These are phyloP conservation scores for Aspergillus sp. DNA, from an alignment of 2,329 filamentous ascomycete species.

Conservation along the genomic window DNA sequence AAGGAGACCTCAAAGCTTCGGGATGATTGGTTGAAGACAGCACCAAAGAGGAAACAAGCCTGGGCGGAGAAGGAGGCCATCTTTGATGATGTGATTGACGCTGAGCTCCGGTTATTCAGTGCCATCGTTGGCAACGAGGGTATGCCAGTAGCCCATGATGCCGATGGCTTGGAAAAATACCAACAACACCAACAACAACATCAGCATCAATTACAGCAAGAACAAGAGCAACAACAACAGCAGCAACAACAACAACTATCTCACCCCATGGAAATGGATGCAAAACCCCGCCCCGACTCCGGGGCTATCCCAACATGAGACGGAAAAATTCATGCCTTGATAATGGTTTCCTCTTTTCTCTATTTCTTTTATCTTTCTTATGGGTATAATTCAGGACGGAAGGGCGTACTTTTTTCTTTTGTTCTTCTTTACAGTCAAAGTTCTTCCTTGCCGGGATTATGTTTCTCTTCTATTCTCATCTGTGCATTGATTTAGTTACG, in stretches of 20 bases:
- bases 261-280: constrained; percentile 2
- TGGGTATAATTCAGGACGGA: no score
- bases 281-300: constrained; percentile 6
- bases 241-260: background rate
- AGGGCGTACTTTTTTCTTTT: background rate
- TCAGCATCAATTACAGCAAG: constrained; percentile 15
- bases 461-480: no score
- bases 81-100: constrained; percentile 40
- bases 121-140: constrained; percentile 16
- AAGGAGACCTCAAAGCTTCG: constrained; percentile 37
- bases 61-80: constrained; percentile 41
- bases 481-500: no score
- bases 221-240: constrained; percentile 7
- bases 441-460: no score
- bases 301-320: constrained; percentile 5
- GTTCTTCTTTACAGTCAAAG: background rate
- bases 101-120: constrained; percentile 34
- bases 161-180: no score
- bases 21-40: constrained; percentile 34
- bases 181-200: constrained; percentile 9
- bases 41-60: constrained; percentile 31
- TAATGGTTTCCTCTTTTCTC: background rate
- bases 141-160: background rate
- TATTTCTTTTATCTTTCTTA: background rate
- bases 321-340: no score